These are phyloP conservation scores for Knufia petricola DNA, from an alignment of 2,329 filamentous ascomycete species.

Conservation along the genomic window DNA sequence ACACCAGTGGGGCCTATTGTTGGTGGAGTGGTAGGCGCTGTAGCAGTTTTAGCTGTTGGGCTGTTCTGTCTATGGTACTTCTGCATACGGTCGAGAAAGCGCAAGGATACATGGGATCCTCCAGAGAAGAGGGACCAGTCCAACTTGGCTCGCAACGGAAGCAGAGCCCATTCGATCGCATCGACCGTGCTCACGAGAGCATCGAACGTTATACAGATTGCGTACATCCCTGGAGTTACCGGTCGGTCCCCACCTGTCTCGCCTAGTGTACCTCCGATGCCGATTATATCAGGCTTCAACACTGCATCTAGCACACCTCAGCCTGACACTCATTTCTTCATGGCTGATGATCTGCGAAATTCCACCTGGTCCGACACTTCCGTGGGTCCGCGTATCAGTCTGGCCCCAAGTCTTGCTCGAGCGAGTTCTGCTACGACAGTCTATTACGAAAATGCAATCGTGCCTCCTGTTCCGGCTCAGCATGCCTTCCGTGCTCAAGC, in stretches of 20 bases:
- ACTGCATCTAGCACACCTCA: slow-evolving; percentile 48
- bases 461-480: slow-evolving; percentile 68
- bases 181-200: slow-evolving; percentile 91
- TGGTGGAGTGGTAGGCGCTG: slow-evolving; percentile 78
- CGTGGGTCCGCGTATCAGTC: slow-evolving; percentile 39
- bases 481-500: slow-evolving; percentile 82
- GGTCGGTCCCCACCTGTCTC: slow-evolving; percentile 82
- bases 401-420: slow-evolving; percentile 38
- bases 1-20: slow-evolving; percentile 65
- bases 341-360: slow-evolving; percentile 79
- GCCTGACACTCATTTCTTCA: slow-evolving; percentile 70
- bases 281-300: slow-evolving; percentile 63
- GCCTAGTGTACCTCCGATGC: slow-evolving; percentile 74
- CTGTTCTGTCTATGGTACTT: slow-evolving; percentile 81
- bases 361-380: slow-evolving; percentile 63
- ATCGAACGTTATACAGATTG: slow-evolving; percentile 98
- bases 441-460: slow-evolving; percentile 81
- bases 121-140: slow-evolving; percentile 50
- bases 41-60: slow-evolving; percentile 62
- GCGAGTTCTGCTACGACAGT: slow-evolving; percentile 81
- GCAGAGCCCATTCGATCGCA: slow-evolving; percentile 78
- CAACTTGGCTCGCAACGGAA: slow-evolving; percentile 36
- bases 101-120: slow-evolving; percentile 47
- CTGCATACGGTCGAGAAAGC: slow-evolving; percentile 61
- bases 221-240: slow-evolving; percentile 94